Evolutionary conservation across 129 eudicot genomes (phyloP), one percentile per base, ranked within the genome.

Genomic region (Oenanthe sinensis): DNA sequence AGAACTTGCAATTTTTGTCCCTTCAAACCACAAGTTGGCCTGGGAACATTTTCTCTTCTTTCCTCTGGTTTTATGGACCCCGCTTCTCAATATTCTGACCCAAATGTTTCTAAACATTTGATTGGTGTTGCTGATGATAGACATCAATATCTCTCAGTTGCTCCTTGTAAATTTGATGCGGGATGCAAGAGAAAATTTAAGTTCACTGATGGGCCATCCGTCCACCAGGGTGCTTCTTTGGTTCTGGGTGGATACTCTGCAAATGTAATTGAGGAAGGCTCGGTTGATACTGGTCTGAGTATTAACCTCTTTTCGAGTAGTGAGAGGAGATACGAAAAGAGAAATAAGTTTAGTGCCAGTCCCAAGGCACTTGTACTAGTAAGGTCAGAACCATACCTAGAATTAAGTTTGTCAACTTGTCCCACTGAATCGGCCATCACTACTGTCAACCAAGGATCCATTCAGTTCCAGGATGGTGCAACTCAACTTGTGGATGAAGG

Each of bases 401-500:
- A 86, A 78, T 84, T 94, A 54, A 91, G 94, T 84, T 85, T 94
- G 22, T 93, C 91, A 40, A 84, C 82, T 50, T 91, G 85, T 22
- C 83, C 89, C 7, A 44, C 88, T 44, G 97, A 86, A 4, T 77
- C 77, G 30, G 75, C 55, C 83, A 78, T 85, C 49, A 93, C 92
- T 13, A 78, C 82, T 28, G 45, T 81, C 47, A 45, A 86, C 74
- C 89, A 76, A 81, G 79, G 78, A 3, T 82, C 86, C 12, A 74
- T 73, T 58, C 82, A 85, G 10, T 78, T 65, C 71, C 79, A 50
- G n/a, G 74, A 71, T 44, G 69, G 13, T 46, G 48, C 72, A 15
- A 36, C 76, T 78, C 93, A 85, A 45, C 75, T 82, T 13, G 87
- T 82, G 54, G 98, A 91, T 65, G 96, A 94, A 71, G 98, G 93